Conservation (phyloP, 1,139 yeast species). For the Saccharomyces uvarum region DNA sequence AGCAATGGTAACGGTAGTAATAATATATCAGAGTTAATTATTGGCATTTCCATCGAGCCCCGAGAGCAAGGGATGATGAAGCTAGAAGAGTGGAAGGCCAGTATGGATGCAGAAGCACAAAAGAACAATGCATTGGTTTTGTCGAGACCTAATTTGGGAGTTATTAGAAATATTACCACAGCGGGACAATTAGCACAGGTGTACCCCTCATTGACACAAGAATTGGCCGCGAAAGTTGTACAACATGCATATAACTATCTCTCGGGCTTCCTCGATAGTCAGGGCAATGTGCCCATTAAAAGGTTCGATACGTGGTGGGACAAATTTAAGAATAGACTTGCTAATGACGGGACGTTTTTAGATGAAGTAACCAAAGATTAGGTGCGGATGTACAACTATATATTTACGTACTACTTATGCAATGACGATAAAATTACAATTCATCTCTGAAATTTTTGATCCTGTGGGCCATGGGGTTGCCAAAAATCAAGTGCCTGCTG, state of each 20-base stretch:
- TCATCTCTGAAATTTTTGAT: conserved; percentile 28
- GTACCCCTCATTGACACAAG: conserved; percentile 36
- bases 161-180: conserved; percentile 21
- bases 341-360: conserved; percentile 74
- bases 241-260: conserved; percentile 86
- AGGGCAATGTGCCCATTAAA: conserved; percentile 79
- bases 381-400: neutral
- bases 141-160: conserved; percentile 17
- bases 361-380: conserved; percentile 37
- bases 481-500: conserved; percentile 66
- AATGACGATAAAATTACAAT: conserved; percentile 7
- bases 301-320: conserved; percentile 96
- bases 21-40: conserved; percentile 39
- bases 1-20: conserved; percentile 15
- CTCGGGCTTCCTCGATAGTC: conserved; percentile 70
- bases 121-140: conserved; percentile 28
- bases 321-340: conserved; percentile 67
- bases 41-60: conserved; percentile 89
- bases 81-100: conserved; percentile 23
- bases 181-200: conserved; percentile 32
- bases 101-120: conserved; percentile 4
- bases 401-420: neutral
- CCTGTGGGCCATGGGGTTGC: conserved; percentile 59
- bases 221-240: conserved; percentile 77
- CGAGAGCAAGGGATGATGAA: conserved; percentile 31